phyloP scores from a whole-genome alignment of 106 monocot genomes.

The Agapanthus africanus region DNA sequence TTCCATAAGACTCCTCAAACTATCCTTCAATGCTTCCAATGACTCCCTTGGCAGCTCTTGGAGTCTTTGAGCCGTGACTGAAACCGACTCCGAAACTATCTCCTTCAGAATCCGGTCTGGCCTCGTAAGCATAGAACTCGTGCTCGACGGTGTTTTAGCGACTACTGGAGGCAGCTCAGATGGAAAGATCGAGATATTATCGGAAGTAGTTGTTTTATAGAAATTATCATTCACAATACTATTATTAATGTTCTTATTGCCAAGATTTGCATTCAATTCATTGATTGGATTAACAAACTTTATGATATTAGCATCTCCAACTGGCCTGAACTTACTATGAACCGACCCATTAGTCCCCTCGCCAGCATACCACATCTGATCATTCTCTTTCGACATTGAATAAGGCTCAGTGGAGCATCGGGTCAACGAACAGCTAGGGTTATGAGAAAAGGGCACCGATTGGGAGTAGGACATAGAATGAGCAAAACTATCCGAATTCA shows the following conservation, averaged over 20 bases:
- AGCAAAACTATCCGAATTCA: conserved; percentile 73
- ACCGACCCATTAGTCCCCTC: conserved; percentile 99
- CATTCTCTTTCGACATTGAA: conserved; percentile 55
- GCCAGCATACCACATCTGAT: conserved; percentile 75
- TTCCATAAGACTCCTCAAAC: conserved; percentile 28
- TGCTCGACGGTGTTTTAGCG: conserved; percentile 20
- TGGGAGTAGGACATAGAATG: conserved; percentile 74
- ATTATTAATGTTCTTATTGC: conserved; percentile 6
- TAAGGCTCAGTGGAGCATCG: conserved; percentile 67
- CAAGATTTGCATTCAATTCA: conserved; percentile 3
- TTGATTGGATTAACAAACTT: conserved; percentile 41
- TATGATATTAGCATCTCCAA: conserved; percentile 54
- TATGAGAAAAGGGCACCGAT: conserved; percentile 79
- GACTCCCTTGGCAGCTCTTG: conserved; percentile 39
- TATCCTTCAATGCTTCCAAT: conserved; percentile 36
- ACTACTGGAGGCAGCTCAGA: conserved; percentile 55
- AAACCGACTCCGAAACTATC: conserved; percentile 46
- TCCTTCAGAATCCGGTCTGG: conserved; percentile 42
- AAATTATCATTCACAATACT: conserved; percentile 13
- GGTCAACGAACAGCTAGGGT: conserved; percentile 87
- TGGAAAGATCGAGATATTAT: conserved; percentile 61
- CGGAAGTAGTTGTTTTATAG: conserved; percentile 29
- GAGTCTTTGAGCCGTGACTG: conserved; percentile 28
- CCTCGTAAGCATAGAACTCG: conserved; percentile 20
- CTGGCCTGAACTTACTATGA: conserved; percentile 81